These are phyloP conservation scores for Diospyros kaki DNA, from an alignment of 148 eudicot genomes.

Conservation along the genomic window DNA sequence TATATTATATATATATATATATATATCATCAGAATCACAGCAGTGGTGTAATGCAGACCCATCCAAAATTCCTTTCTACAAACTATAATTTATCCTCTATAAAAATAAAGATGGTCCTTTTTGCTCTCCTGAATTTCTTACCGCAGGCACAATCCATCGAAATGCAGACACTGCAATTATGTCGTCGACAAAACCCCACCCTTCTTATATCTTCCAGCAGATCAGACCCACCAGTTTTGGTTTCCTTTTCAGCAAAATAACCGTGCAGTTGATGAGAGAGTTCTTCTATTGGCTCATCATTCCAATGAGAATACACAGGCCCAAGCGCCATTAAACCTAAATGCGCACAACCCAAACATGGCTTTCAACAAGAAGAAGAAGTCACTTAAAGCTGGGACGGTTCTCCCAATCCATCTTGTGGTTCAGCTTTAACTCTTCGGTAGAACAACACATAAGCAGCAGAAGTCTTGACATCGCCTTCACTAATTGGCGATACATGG, in stretches of 20 bases:
- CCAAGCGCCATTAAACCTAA: background rate
- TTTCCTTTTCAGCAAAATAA: background rate
- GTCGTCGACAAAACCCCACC: background rate
- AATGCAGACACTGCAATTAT: background rate
- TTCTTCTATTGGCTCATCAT: no score
- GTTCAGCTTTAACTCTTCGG: conserved; percentile 49
- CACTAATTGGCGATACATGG: conserved; percentile 74
- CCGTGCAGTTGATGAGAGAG: background rate
- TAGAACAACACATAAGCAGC: conserved; percentile 97
- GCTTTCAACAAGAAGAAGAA: conserved; percentile 17
- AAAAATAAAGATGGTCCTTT: background rate
- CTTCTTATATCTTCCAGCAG: background rate
- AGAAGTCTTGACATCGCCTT: conserved; percentile 75
- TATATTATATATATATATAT: no score
- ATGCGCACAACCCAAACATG: background rate
- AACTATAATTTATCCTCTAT: background rate
- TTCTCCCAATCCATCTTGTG: conserved; percentile 25
- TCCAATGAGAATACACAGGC: background rate
- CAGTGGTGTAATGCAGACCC: background rate
- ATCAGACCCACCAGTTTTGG: background rate
- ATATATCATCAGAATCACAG: no score
- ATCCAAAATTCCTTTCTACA: conserved; percentile 9
- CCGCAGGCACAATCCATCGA: background rate
- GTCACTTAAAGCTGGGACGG: conserved; percentile 25
- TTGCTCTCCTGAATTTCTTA: background rate